Conservation (phyloP, 2,329 filamentous ascomycete genomes). For the Ceratocystiopsis minuta region DNA sequence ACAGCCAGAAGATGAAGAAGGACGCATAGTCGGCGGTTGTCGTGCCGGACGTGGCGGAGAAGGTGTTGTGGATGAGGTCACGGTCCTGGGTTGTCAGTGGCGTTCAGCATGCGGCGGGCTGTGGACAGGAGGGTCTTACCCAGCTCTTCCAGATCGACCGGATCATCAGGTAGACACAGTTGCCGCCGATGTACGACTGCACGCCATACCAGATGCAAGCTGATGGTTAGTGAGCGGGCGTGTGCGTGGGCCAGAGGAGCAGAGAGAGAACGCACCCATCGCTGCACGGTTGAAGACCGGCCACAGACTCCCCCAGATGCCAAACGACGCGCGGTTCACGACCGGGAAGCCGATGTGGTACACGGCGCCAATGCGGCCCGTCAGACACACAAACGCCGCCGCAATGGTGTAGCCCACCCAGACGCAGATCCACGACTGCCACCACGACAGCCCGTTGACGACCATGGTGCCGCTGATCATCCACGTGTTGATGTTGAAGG, state of each 20-base stretch:
- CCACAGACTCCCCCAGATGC: constrained; percentile 54
- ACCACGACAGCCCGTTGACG: constrained; percentile 63
- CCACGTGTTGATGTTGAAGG: constrained; percentile 84
- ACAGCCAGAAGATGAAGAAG: constrained; percentile 11
- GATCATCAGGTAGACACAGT: constrained; percentile 82
- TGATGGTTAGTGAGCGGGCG: no score
- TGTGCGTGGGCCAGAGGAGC: no score
- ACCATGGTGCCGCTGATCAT: constrained; percentile 84
- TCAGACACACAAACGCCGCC: constrained; percentile 55
- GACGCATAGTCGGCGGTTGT: constrained; percentile 11
- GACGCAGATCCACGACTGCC: constrained; percentile 80
- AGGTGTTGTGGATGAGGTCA: constrained; percentile 19
- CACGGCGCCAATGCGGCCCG: constrained; percentile 65
- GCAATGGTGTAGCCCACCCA: constrained; percentile 73
- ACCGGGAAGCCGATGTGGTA: constrained; percentile 89
- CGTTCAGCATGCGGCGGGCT: no score
- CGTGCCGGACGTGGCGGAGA: constrained; percentile 20
- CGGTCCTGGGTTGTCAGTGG: no score
- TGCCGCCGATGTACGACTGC: constrained; percentile 67
- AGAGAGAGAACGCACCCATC: constrained; percentile 14
- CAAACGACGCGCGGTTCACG: constrained; percentile 39
- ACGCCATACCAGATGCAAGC: constrained; percentile 31
- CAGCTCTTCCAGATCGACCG: constrained; percentile 56
- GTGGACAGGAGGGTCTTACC: constrained; percentile 24
- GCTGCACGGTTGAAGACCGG: constrained; percentile 18